Percentiles rank a stretch among this genome's conserved stretches.
These are phyloP conservation scores for Mesembryanthemum crystallinum DNA, from an alignment of 148 eudicot species.

Conservation along the genomic window DNA sequence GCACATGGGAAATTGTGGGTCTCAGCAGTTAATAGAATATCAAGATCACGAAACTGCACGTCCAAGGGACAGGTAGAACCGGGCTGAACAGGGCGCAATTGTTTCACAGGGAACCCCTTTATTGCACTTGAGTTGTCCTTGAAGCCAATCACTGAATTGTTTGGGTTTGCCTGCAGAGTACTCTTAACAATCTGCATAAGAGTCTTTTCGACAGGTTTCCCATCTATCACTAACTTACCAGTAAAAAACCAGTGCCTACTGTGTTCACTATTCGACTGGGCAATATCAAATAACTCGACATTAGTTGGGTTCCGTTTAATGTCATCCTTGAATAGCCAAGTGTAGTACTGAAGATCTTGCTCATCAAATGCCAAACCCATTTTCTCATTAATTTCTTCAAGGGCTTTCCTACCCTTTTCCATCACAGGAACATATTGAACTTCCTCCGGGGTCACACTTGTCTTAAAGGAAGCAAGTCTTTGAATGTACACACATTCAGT, in stretches of 20 bases:
- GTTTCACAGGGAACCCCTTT: constrained; percentile 71
- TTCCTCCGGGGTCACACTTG: constrained; percentile 63
- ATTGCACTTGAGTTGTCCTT: constrained; percentile 96
- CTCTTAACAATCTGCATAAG: constrained; percentile 92
- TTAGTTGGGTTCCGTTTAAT: constrained; percentile 80
- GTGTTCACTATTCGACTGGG: constrained; percentile 91
- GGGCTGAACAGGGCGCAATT: constrained; percentile 64
- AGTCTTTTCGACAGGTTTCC: constrained; percentile 56
- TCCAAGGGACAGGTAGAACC: constrained; percentile 65
- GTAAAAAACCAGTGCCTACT: constrained; percentile 93
- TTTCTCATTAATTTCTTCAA: constrained; percentile 73
- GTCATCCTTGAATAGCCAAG: constrained; percentile 72
- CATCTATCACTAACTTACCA: constrained; percentile 79
- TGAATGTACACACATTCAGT: constrained; percentile 75
- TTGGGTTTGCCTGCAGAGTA: constrained; percentile 73
- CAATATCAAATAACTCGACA: constrained; percentile 90
- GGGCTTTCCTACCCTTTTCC: constrained; percentile 68
- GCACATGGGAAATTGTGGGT: constrained; percentile 97
- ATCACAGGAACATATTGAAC: constrained; percentile 68
- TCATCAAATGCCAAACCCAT: constrained; percentile 96
- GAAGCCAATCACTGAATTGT: constrained; percentile 91
- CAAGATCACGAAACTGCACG: constrained; percentile 45
- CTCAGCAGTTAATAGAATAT: constrained; percentile 85
- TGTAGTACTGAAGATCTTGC: constrained; percentile 81
- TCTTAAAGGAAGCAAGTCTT: constrained; percentile 63